Evolutionary conservation across 1,284 basidiomycete species (phyloP).

Genomic region (Polyporus tsugae): DNA sequence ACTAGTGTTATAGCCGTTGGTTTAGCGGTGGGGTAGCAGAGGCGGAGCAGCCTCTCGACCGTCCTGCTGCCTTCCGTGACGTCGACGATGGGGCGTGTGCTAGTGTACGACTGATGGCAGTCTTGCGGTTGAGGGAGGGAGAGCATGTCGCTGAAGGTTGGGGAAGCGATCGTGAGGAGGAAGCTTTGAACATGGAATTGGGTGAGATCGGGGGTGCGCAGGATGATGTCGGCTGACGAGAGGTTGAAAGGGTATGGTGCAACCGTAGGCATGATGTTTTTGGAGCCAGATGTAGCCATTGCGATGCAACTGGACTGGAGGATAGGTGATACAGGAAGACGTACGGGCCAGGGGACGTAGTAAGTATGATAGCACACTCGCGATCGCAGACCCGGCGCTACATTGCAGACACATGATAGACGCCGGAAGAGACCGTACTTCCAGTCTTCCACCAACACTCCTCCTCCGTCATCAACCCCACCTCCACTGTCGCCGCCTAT

Average conservation of each 20-base stretch:
- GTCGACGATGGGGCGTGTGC: constrained; percentile 30
- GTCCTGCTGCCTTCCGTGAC: constrained; percentile 45
- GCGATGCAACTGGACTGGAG: constrained; percentile 15
- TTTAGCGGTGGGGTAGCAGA: constrained; percentile 47
- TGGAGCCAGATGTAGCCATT: neutral
- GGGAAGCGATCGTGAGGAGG: constrained; percentile 31
- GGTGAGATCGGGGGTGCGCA: constrained; percentile 16
- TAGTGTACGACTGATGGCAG: neutral
- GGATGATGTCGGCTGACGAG: neutral
- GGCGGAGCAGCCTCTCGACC: constrained; percentile 46
- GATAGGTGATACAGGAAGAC: constrained; percentile 17
- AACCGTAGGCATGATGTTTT: neutral
- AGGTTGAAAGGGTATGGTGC: neutral
- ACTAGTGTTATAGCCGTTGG: too few relatives aligned
- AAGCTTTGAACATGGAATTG: constrained; percentile 26
- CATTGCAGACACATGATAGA: too few relatives aligned
- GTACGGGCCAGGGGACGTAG: neutral
- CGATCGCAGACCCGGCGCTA: too few relatives aligned
- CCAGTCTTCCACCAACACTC: too few relatives aligned
- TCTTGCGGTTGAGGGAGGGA: constrained; percentile 18
- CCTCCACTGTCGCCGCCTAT: too few relatives aligned
- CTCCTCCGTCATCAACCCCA: too few relatives aligned
- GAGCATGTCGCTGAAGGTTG: constrained; percentile 32
- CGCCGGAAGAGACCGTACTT: too few relatives aligned
- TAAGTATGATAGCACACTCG: too few relatives aligned